Conservation (phyloP, 371 early-diverging fungal species). For the Batkoa obscura region DNA sequence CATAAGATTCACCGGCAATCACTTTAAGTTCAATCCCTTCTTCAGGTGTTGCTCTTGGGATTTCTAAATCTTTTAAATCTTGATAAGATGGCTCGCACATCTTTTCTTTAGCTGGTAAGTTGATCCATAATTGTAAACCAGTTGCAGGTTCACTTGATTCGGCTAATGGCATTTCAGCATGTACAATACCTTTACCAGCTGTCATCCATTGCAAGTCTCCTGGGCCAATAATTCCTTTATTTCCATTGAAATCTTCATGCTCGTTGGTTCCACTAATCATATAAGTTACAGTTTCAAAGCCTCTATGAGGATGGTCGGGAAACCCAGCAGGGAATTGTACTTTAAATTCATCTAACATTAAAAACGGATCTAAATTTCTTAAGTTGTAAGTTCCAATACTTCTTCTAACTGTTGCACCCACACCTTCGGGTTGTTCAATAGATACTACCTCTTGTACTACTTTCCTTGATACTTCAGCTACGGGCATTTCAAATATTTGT, state of each 20-base stretch:
- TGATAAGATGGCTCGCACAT: conserved; percentile 49
- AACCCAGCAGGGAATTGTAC: conserved; percentile 24
- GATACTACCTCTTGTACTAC: conserved; percentile 5
- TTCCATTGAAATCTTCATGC: conserved; percentile 40
- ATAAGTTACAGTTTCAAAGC: conserved; percentile 28
- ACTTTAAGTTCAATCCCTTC: conserved; percentile 46
- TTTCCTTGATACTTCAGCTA: no score
- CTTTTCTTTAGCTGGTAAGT: conserved; percentile 38
- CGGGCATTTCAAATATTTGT: no score
- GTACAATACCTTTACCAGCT: conserved; percentile 39
- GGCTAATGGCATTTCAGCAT: conserved; percentile 36
- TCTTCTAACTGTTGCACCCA: conserved; percentile 33
- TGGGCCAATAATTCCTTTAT: conserved; percentile 45
- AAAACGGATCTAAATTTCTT: conserved; percentile 46
- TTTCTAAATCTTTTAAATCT: conserved; percentile 25
- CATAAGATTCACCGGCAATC: conserved; percentile 51
- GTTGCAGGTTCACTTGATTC: conserved; percentile 18
- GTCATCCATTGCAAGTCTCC: conserved; percentile 51
- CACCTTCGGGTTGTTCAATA: conserved; percentile 12
- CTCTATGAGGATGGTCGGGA: conserved; percentile 47
- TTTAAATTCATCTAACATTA: not conserved
- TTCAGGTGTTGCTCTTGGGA: conserved; percentile 20
- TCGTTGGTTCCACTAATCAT: conserved; percentile 28
- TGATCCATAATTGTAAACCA: conserved; percentile 53
- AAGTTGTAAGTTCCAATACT: conserved; percentile 41